A percentile compares a stretch with the other conserved stretches of the same genome.
phyloP scores from a whole-genome alignment of 139 green algal species.

The Dunaliella primolecta region DNA sequence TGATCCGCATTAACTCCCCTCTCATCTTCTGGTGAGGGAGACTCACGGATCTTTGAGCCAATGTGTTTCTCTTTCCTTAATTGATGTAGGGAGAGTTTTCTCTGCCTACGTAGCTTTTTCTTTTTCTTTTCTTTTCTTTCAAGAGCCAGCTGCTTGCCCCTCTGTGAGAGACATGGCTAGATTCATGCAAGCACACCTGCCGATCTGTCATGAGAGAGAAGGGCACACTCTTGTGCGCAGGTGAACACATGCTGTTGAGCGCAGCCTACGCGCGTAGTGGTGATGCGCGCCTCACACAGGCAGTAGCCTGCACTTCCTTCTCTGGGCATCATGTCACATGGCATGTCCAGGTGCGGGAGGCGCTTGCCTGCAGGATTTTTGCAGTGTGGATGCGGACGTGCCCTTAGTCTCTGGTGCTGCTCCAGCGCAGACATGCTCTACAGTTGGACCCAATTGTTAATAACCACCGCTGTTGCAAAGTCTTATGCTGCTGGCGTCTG shows the following conservation, averaged over 20 bases:
- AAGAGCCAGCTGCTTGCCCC: not conserved
- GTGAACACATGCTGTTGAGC: not conserved
- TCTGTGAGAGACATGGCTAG: not conserved
- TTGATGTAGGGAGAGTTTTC: not conserved
- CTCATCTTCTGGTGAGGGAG: not conserved
- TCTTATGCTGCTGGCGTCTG: too few species aligned
- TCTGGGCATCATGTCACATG: not conserved
- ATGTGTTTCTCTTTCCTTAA: too few species aligned
- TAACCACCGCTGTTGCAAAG: too few species aligned
- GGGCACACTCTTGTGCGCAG: not conserved
- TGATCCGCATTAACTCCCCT: not conserved
- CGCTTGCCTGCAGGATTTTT: not conserved
- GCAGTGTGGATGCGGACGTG: not conserved
- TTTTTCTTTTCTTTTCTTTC: too few species aligned
- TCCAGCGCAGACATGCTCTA: not conserved
- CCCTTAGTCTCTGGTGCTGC: not conserved
- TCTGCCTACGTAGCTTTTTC: too few species aligned
- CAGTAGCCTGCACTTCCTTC: not conserved
- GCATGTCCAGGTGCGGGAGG: not conserved
- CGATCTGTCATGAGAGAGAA: not conserved
- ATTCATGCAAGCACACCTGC: not conserved
- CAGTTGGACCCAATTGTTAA: too few species aligned
- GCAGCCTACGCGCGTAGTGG: not conserved
- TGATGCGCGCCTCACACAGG: not conserved
- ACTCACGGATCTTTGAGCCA: not conserved